These are phyloP conservation scores for Kentomonas sorsogonicus DNA, from an alignment of 208 protist genomes.

Conservation along the genomic window DNA sequence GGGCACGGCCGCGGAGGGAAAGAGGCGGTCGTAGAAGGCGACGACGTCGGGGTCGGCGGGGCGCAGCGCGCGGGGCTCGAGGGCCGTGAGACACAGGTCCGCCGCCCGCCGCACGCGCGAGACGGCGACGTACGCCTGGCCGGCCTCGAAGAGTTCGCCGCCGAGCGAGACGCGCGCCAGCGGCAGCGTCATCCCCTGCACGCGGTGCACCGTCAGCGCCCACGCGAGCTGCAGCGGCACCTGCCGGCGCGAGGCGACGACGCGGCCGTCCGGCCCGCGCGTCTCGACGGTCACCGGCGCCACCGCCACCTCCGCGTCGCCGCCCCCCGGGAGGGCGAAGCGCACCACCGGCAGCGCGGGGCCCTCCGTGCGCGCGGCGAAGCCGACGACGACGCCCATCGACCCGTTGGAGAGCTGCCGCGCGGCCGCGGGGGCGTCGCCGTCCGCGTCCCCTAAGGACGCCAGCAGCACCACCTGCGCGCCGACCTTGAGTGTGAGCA, in stretches of 20 bases:
- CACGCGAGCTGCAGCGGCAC: constrained; percentile 92
- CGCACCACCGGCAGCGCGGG: constrained; percentile 47
- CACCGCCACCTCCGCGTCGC: constrained; percentile 36
- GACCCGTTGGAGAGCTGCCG: too few relatives aligned
- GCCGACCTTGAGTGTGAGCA: constrained; percentile 53
- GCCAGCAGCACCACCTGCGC: constrained; percentile 73
- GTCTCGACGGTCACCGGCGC: constrained; percentile 39
- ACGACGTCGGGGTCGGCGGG: constrained; percentile 11
- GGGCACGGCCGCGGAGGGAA: not conserved
- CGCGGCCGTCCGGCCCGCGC: constrained; percentile 20
- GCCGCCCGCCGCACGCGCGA: constrained; percentile 40
- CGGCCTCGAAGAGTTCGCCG: constrained; percentile 47
- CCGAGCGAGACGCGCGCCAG: constrained; percentile 53
- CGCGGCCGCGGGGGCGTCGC: too few relatives aligned
- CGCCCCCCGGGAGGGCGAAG: too few relatives aligned
- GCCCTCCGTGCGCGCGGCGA: constrained; percentile 17
- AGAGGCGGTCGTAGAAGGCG: constrained; percentile 20
- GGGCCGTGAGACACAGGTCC: constrained; percentile 27
- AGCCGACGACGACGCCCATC: constrained; percentile 25
- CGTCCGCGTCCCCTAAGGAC: constrained; percentile 26
- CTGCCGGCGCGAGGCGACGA: constrained; percentile 41
- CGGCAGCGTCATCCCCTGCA: constrained; percentile 89
- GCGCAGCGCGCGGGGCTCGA: constrained; percentile 18
- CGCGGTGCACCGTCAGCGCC: constrained; percentile 93
- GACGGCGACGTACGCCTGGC: constrained; percentile 76